phyloP scores from a whole-genome alignment of 2,329 filamentous ascomycete genomes.

The Fusarium bulbicola region DNA sequence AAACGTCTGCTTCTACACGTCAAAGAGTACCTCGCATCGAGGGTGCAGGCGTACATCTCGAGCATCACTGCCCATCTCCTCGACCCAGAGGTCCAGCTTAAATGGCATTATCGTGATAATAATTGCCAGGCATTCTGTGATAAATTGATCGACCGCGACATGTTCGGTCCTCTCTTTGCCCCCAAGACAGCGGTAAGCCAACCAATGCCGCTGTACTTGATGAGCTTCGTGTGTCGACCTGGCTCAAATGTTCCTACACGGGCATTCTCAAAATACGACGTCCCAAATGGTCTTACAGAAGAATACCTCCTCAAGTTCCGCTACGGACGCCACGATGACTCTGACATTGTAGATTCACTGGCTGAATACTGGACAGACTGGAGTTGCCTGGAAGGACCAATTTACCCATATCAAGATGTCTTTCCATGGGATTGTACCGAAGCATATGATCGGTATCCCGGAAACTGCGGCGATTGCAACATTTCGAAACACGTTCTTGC shows the following conservation, averaged over 20 bases:
- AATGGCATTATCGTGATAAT: constrained; percentile 46
- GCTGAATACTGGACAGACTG: constrained; percentile 58
- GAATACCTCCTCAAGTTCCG: constrained; percentile 52
- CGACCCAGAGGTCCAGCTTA: constrained; percentile 36
- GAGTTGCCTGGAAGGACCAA: constrained; percentile 47
- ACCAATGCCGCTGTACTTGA: constrained; percentile 45
- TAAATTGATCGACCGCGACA: constrained; percentile 41
- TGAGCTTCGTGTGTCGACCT: constrained; percentile 51
- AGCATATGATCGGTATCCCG: constrained; percentile 49
- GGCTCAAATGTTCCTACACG: constrained; percentile 33
- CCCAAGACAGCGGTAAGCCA: background rate
- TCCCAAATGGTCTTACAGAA: constrained; percentile 51
- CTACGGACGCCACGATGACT: constrained; percentile 49
- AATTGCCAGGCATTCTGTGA: constrained; percentile 52
- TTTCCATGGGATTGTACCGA: constrained; percentile 59
- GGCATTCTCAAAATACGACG: constrained; percentile 45
- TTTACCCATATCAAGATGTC: constrained; percentile 52
- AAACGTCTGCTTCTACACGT: constrained; percentile 28
- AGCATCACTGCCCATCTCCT: constrained; percentile 43
- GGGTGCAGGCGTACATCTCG: constrained; percentile 42
- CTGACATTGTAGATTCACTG: constrained; percentile 52
- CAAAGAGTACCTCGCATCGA: constrained; percentile 34
- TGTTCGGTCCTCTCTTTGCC: constrained; percentile 44
- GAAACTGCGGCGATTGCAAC: constrained; percentile 50
- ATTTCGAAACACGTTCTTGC: constrained; percentile 55